These are phyloP conservation scores for Trypanosoma platydactyli DNA, from an alignment of 208 protist genomes.

Conservation along the genomic window DNA sequence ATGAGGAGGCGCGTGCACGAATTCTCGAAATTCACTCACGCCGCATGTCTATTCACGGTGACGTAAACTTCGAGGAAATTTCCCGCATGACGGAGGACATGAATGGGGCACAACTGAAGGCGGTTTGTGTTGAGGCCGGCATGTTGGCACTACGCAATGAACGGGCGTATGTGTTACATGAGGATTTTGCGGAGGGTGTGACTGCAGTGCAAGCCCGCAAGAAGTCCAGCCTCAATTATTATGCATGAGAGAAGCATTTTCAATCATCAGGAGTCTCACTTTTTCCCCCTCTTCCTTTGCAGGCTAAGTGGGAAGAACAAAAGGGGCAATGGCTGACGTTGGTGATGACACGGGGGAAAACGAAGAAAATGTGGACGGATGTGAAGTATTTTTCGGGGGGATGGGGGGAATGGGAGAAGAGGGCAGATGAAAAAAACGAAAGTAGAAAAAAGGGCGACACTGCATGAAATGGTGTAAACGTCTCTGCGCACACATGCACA, in stretches of 20 bases:
- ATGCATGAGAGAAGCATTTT: slow-evolving; percentile 87
- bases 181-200: slow-evolving; percentile 99
- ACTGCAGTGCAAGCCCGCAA: slow-evolving; percentile 99
- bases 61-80: slow-evolving; percentile 99
- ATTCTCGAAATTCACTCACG: slow-evolving; percentile 99
- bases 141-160: slow-evolving; percentile 99
- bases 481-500: too few species aligned
- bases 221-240: slow-evolving; percentile 99
- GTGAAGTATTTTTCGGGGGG: not conserved
- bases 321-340: too few species aligned
- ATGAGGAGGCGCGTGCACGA: slow-evolving; percentile 96
- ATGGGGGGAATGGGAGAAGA: not conserved
- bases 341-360: too few species aligned
- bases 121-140: slow-evolving; percentile 99
- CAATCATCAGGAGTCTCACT: not conserved
- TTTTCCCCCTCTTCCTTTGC: not conserved
- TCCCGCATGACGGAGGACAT: slow-evolving; percentile 99
- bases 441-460: not conserved
- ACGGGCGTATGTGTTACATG: slow-evolving; percentile 90
- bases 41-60: slow-evolving; percentile 97
- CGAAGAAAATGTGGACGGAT: not conserved
- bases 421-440: not conserved
- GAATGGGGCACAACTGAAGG: slow-evolving; percentile 99
- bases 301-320: not conserved
- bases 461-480: not conserved